Base-by-base conservation (phyloP, 305 asterid genomes). In the Solanum hybrid region DNA sequence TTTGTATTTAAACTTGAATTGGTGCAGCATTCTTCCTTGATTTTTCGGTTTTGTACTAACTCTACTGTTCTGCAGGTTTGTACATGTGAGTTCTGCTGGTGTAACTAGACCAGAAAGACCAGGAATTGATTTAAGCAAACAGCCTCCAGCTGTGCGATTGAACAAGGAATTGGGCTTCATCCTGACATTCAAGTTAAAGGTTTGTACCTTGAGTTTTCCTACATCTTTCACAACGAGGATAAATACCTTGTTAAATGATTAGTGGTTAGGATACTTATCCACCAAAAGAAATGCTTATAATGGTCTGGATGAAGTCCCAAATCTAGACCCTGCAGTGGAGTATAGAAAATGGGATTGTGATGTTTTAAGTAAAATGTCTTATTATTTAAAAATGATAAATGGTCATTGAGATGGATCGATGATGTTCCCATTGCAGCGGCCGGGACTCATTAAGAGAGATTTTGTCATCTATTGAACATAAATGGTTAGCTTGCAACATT, bases 41-140 rank as follows among this genome's bases (percentile, higher is more conserved):
- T 42, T 81, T 40, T 40, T 27, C 14, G 6, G 38, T 40, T 81
- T 80, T 26, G 17, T 81, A 27, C 86, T 36, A 27, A 80, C 86
- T 89, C 75, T 66, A 24, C 27, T 45, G 87, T 87, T 32, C 32
- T 31, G 51, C 88, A 96, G 99, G 92, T 95, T 97, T 91, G 96
- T 97, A 93, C 99, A 97, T 89, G 97, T 97, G 88, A 86, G 99
- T 90, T 97, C 99, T 37, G 99, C 99, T 38, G 99, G 99, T 78
- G 99, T 97, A 88, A 95, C 99, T 85, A 93, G 99, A 90, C 99
- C 99, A 60, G 99, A 97, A 77, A 95, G 99, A 92, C 99, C 98
- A 56, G 99, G 97, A 32, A 96, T 97, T 72, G 99, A 97, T 93
- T 92, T 97, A 90, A 96, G 97, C 96, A 97, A 95, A 91, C 99